Evolutionary conservation across 345 rosid species (phyloP).

Genomic region (Aquilaria malaccensis): DNA sequence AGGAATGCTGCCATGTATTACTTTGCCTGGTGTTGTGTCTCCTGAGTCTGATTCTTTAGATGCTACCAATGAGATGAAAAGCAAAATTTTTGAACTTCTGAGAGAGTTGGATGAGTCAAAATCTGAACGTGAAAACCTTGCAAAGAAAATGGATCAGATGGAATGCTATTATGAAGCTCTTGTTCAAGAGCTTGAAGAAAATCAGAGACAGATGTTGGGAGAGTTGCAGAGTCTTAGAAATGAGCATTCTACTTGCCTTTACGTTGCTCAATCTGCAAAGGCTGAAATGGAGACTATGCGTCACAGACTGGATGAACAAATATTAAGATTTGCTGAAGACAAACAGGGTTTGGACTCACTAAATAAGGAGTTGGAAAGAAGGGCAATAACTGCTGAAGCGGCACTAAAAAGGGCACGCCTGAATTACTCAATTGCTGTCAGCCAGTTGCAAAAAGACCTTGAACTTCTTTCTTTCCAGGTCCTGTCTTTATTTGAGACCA

Average conservation of each 20-base stretch:
- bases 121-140: slow-evolving; percentile 74
- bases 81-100: slow-evolving; percentile 74
- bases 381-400: slow-evolving; percentile 72
- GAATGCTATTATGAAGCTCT: slow-evolving; percentile 95
- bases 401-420: slow-evolving; percentile 94
- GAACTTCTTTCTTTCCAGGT: slow-evolving; percentile 90
- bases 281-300: slow-evolving; percentile 77
- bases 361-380: slow-evolving; percentile 74
- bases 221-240: slow-evolving; percentile 89
- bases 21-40: slow-evolving; percentile 50
- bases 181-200: slow-evolving; percentile 96
- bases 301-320: slow-evolving; percentile 53
- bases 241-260: slow-evolving; percentile 80
- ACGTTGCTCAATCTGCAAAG: slow-evolving; percentile 59
- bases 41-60: slow-evolving; percentile 51
- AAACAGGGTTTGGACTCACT: slow-evolving; percentile 51
- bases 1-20: slow-evolving; percentile 63
- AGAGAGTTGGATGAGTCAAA: slow-evolving; percentile 85
- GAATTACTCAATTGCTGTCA: slow-evolving; percentile 91
- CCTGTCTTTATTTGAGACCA: slow-evolving; percentile 81
- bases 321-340: slow-evolving; percentile 57
- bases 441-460: slow-evolving; percentile 92
- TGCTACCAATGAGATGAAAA: slow-evolving; percentile 53
- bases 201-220: slow-evolving; percentile 82
- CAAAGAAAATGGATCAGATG: slow-evolving; percentile 97